Conservation (phyloP, 2,329 filamentous ascomycete species). For the Fusarium sp. region DNA sequence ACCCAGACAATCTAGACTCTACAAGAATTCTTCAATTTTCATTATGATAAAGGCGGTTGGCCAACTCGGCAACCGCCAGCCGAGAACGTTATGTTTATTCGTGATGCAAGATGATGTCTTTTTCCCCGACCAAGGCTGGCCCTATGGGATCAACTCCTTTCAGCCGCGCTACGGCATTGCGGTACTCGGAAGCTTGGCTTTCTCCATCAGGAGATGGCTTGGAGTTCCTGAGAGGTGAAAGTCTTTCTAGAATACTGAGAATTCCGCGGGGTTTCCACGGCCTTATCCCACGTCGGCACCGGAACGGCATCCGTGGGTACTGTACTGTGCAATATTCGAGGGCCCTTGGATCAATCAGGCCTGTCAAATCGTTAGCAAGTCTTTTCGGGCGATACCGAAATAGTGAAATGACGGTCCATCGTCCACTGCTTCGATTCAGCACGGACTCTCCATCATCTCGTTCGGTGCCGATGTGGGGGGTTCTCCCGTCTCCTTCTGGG, state of each 20-base stretch:
- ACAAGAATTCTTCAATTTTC: background rate
- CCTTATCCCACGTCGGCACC: conserved; percentile 37
- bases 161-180: background rate
- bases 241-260: conserved; percentile 38
- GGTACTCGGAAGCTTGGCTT: background rate
- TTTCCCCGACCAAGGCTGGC: background rate
- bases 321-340: background rate
- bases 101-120: conserved; percentile 14
- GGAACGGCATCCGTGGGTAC: conserved; percentile 17
- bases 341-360: background rate
- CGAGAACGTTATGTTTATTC: conserved; percentile 20
- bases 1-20: conserved; percentile 1
- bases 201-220: background rate
- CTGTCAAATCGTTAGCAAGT: background rate
- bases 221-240: background rate
- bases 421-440: background rate
- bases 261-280: conserved; percentile 26
- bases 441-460: background rate
- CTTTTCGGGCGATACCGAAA: conserved; percentile 16
- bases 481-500: background rate
- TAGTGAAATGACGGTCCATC: conserved; percentile 13
- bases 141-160: conserved; percentile 23
- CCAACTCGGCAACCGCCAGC: conserved; percentile 26
- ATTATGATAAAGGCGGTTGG: conserved; percentile 24
- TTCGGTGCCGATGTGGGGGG: conserved; percentile 41